Evolutionary conservation across 1,284 basidiomycete genomes (phyloP).

Genomic region (Puccinia hordei): DNA sequence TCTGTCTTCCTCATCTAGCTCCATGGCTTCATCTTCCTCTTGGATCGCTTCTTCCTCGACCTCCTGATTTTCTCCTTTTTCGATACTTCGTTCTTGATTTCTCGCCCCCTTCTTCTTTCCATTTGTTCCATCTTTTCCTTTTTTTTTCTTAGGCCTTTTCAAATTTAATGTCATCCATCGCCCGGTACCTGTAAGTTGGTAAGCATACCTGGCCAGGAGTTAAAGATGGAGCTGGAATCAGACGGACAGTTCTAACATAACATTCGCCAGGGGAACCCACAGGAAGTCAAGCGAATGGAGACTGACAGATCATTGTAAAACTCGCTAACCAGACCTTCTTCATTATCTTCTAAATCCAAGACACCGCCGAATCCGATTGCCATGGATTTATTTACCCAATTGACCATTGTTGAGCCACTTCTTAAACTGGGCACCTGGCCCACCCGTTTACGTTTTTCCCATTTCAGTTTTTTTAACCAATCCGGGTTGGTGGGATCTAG

Average conservation of each 20-base stretch:
- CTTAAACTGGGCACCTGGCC: conserved; percentile 63
- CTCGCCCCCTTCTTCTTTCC: conserved; percentile 59
- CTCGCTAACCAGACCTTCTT: conserved; percentile 79
- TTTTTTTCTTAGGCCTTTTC: conserved; percentile 62
- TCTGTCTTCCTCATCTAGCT: conserved; percentile 51
- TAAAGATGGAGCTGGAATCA: not conserved
- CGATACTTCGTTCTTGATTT: conserved; percentile 39
- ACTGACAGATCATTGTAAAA: conserved; percentile 68
- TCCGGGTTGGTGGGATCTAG: conserved; percentile 52
- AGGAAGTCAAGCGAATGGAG: not conserved
- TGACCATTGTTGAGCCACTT: conserved; percentile 76
- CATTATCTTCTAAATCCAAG: conserved; percentile 80
- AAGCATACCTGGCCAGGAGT: conserved; percentile 68
- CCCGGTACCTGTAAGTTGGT: conserved; percentile 75
- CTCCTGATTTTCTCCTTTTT: conserved; percentile 52
- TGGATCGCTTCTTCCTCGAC: conserved; percentile 12
- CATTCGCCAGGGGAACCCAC: not conserved
- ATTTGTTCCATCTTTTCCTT: conserved; percentile 61
- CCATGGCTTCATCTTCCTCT: conserved; percentile 51
- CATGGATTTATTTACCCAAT: conserved; percentile 68
- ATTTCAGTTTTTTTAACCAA: conserved; percentile 67
- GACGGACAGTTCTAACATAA: not conserved
- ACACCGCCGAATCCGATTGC: conserved; percentile 90
- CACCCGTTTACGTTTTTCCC: conserved; percentile 79
- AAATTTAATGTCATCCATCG: conserved; percentile 78